Evolutionary conservation across 768 basidiomycete species (phyloP), one percentile per base, ranked within the genome.

Genomic region (Saitozyma podzolica): DNA sequence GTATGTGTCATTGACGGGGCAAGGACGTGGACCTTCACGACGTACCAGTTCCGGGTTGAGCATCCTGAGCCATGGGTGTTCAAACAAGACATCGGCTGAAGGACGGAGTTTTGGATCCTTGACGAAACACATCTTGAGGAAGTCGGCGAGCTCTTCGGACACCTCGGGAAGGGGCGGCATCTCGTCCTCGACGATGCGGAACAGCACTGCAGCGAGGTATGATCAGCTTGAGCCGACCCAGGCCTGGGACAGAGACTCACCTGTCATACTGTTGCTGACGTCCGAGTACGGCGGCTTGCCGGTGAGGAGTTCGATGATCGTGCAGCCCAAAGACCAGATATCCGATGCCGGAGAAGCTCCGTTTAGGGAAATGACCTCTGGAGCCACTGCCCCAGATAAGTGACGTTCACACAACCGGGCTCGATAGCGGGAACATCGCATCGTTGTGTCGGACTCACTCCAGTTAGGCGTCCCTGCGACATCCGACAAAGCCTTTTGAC

Each of bases 361-460:
- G 77, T 92, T 89, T 59, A 98, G 85, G 76, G 92, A 89, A 65
- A 99, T 98, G 55, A 97, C 91, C 80, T 99, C 95, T 2, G 95
- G 95, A 10, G 94, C 94, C 93, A 99, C 83, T 84, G 63, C 7
- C 11, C 6, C 1, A 48, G 43, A 61, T 42, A 63, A 45, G 42
- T 11, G 42, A n/a, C n/a, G n/a, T n/a, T n/a, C n/a, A n/a, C n/a
- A n/a, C n/a, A n/a, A n/a, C n/a, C n/a, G n/a, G n/a, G n/a, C n/a
- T n/a, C n/a, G n/a, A n/a, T n/a, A n/a, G n/a, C n/a, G n/a, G n/a
- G n/a, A n/a, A n/a, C n/a, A n/a, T n/a, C n/a, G n/a, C n/a, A n/a
- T 59, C 43, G 61, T 16, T 13, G 50, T 43, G n/a, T n/a, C 29
- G 29, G 29, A 79, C 82, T 68, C 62, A 84, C 83, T 98, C 95